phyloP scores from a whole-genome alignment of 225 moss, liverwort and hornwort genomes.

The Sphagnum contortum region DNA sequence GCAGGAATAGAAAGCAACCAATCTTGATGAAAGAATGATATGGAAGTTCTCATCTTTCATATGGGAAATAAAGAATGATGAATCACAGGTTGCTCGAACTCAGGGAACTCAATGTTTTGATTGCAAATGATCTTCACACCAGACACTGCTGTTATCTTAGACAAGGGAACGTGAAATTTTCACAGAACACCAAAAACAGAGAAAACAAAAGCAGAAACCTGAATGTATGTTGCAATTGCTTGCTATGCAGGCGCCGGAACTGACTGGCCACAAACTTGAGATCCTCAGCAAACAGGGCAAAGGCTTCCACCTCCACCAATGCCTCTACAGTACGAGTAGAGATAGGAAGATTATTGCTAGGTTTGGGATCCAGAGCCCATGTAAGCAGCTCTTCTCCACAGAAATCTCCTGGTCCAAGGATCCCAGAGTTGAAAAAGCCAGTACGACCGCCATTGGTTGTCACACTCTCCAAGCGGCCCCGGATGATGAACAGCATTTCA shows the following conservation, averaged over 20 bases:
- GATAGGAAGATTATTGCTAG: conserved; percentile 65
- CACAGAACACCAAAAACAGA: not conserved
- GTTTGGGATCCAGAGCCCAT: conserved; percentile 91
- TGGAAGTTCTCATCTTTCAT: not conserved
- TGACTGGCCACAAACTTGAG: conserved; percentile 93
- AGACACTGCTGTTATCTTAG: not conserved
- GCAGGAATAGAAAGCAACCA: conserved; percentile 38
- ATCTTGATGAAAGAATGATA: conserved; percentile 46
- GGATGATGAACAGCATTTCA: conserved; percentile 89
- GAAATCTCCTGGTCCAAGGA: conserved; percentile 54
- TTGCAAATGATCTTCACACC: not conserved
- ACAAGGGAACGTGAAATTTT: not conserved
- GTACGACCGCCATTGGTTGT: conserved; percentile 65
- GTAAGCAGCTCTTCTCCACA: conserved; percentile 96
- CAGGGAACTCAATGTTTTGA: not conserved
- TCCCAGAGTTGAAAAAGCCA: conserved; percentile 56
- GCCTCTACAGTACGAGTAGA: conserved; percentile 77
- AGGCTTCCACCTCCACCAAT: conserved; percentile 80
- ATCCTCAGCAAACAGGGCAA: conserved; percentile 71
- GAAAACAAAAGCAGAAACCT: conserved; percentile 12
- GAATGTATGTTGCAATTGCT: conserved; percentile 89
- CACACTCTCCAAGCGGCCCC: conserved; percentile 71
- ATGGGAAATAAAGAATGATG: too few relatives aligned
- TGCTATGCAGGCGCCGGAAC: conserved; percentile 90
- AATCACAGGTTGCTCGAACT: too few relatives aligned